These are phyloP conservation scores for Ogataea parapolymorpha DNA, from an alignment of 805 yeast genomes.

Conservation along the genomic window DNA sequence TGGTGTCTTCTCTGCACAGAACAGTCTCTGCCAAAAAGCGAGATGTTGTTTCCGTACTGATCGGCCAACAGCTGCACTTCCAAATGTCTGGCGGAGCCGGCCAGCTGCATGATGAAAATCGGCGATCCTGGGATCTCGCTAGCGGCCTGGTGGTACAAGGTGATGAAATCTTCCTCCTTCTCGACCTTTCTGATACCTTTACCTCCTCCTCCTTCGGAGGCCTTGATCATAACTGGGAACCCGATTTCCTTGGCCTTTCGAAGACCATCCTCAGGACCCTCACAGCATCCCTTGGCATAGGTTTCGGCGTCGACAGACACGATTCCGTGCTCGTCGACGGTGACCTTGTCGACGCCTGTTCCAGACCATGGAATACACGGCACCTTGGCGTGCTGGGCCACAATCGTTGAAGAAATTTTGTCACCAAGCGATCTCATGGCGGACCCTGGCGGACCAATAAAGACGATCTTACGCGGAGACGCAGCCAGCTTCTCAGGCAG, in stretches of 20 bases:
- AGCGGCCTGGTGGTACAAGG: conserved; percentile 88
- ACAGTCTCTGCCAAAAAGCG: conserved; percentile 97
- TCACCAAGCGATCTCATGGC: conserved; percentile 99
- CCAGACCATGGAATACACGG: conserved; percentile 99
- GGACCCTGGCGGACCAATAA: conserved; percentile 98
- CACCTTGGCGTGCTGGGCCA: conserved; percentile 96
- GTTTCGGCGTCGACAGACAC: conserved; percentile 86
- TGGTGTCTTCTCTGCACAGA: conserved; percentile 99
- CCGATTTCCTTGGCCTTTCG: conserved; percentile 83
- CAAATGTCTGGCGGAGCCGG: conserved; percentile 96
- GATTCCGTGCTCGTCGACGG: conserved; percentile 67
- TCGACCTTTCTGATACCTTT: conserved; percentile 98
- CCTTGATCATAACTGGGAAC: conserved; percentile 98
- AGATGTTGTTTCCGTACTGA: conserved; percentile 96
- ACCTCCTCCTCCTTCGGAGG: conserved; percentile 99
- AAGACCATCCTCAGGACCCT: conserved; percentile 84
- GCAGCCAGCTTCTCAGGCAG: conserved; percentile 92
- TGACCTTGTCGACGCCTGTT: conserved; percentile 87
- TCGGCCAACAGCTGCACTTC: conserved; percentile 98
- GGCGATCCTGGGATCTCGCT: conserved; percentile 99
- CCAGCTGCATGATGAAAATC: conserved; percentile 94
- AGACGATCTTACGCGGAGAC: conserved; percentile 85
- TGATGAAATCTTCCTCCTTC: conserved; percentile 67
- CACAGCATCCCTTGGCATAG: conserved; percentile 86
- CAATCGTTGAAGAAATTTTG: conserved; percentile 95